Conservation (phyloP, 2,329 filamentous ascomycete species). For the Fusarium verrucosum region DNA sequence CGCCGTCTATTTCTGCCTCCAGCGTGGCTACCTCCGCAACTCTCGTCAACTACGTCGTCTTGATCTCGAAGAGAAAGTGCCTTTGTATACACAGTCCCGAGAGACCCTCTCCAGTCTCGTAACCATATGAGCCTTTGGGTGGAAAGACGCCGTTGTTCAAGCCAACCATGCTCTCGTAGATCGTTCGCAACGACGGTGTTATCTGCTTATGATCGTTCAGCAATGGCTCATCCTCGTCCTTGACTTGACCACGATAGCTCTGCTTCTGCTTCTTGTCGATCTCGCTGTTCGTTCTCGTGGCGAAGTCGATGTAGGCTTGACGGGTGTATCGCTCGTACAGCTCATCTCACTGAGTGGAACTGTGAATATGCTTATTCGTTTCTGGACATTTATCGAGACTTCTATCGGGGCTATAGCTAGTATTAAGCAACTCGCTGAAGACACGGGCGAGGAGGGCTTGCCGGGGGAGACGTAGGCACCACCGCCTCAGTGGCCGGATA, state of each 20-base stretch:
- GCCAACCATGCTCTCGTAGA: constrained; percentile 61
- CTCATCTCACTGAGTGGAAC: constrained; percentile 48
- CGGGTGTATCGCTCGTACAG: constrained; percentile 48
- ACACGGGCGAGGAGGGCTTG: constrained; percentile 44
- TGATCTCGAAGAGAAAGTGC: constrained; percentile 54
- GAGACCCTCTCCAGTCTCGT: constrained; percentile 59
- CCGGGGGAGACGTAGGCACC: constrained; percentile 31
- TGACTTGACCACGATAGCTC: constrained; percentile 57
- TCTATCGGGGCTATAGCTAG: constrained; percentile 50
- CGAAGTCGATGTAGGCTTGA: constrained; percentile 45
- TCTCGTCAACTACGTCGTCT: constrained; percentile 55
- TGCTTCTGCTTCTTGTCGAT: constrained; percentile 58
- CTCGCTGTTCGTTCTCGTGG: constrained; percentile 53
- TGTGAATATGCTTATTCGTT: constrained; percentile 49
- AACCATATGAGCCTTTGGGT: constrained; percentile 64
- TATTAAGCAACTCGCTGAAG: constrained; percentile 47
- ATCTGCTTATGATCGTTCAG: constrained; percentile 66
- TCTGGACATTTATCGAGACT: constrained; percentile 53
- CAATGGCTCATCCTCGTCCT: constrained; percentile 64
- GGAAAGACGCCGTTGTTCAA: constrained; percentile 52
- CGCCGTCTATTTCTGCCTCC: constrained; percentile 55
- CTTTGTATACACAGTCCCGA: constrained; percentile 53
- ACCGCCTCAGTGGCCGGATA: constrained; percentile 45
- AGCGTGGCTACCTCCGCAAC: constrained; percentile 54
- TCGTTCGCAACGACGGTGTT: constrained; percentile 64